Base-by-base conservation (phyloP, 78 protist genomes). In the Acrasis kona region DNA sequence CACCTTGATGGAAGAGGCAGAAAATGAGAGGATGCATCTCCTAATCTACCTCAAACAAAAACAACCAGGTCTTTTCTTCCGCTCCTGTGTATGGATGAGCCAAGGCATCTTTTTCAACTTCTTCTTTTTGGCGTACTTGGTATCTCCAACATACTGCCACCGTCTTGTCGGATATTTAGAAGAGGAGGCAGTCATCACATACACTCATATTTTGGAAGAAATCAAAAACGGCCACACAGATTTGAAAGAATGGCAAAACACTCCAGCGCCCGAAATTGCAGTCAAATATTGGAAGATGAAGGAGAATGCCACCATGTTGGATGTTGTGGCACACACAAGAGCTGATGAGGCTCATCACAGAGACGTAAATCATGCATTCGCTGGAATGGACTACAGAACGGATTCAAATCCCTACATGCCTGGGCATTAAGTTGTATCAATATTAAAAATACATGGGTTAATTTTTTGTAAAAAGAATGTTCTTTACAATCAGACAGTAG, bases 21-120 rank as follows among this genome's bases (percentile, higher is more conserved):
- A 89, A 41, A 94, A 94, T 77, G 97, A 94, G 70, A 75, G 96
- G 67, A 88, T 89, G 92, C 97, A 94, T 78, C 37, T 94, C 40
- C 41, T 94, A 40, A 70, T 73, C 36, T 91, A 84, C 65, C 66
- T 93, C 72, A 71, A 8, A 19, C 38, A 67, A 50, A 30, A 38
- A 67, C 1, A 70, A 41, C 88, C 88, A 0, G 36, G 61, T 38
- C 34, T 35, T 7, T 35, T 73, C 66, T 31, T 40, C 64, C 76
- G 81, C 31, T 0, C 3, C 10, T 1, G 12, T 12, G 84, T 87
- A 36, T 41, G 83, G 4, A 58, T 12, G 10, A 83, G 79, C 0
- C 92, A 91, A 78, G 88, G 69, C 1, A 69, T 78, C 0, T 87
- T 75, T 71, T 67, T 74, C 76, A 67, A 64, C 37, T 19, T 34